Evolutionary conservation across 805 yeast species (phyloP), one percentile per base, ranked within the genome.

Genomic region (Metschnikowia gelsemii): DNA sequence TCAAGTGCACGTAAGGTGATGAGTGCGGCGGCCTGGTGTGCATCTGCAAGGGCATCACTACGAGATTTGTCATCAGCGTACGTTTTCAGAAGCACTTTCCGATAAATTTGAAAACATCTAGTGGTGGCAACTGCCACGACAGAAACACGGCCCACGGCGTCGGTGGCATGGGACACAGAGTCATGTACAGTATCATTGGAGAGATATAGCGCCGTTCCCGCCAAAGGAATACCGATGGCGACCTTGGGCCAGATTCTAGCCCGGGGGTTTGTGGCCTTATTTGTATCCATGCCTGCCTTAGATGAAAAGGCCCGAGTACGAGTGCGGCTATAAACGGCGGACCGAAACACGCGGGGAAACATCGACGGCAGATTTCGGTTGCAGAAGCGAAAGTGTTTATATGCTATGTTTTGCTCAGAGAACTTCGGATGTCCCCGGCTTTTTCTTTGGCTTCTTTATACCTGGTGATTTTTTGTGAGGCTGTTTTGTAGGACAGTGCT

Each of bases 1-100:
- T 87, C 89, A 25, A 93, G 64, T 0, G 97, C 96, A 31, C 68
- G 63, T 42, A 87, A 69, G 0, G 99, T 87, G 40, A 89, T 80
- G 8, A 68, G 57, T 0, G 99, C 97, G 35, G 96, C 89, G 42
- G 68, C 68, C 43, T 68, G 60, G 59, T 93, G 98, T 31, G 96
- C 85, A 29, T 70, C 62, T 5, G 76, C 62, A 36, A 91, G 62
- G 1, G 82, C 91, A 3, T 56, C 50, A 2, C 61, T 52, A 33
- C 82, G 73, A 4, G 76, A 81, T 13, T 25, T 27, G 7, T 64
- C 63, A 2, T 58, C 62, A 8, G 65, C 53, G 2, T 57, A 82
- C 5, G 65, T 61, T 13, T 53, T 58, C 14, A 68, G 71, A 19
- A 90, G 67, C 0, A 80, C 72, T 38, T 69, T 71, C 37, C 82